Percentiles rank a stretch among this genome's conserved stretches.
Evolutionary conservation across 2,329 filamentous ascomycete species (phyloP).

Genomic region (Ploettnerulaceae sp.): DNA sequence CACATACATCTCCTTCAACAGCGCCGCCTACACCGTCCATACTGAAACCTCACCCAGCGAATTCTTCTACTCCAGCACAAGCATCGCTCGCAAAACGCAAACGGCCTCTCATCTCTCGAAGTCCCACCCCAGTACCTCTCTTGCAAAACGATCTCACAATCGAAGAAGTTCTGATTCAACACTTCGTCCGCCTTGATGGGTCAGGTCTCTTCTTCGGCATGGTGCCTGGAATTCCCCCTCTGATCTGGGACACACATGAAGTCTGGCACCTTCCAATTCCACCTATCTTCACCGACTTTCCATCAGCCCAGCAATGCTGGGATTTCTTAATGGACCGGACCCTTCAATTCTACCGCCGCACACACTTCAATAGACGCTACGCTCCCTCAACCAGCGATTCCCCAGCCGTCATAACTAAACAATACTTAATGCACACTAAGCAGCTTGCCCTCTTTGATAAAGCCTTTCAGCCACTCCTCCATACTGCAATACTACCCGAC

Average conservation of each 20-base stretch:
- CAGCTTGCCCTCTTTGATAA: constrained; percentile 23
- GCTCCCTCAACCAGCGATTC: constrained; percentile 18
- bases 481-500: constrained; percentile 19
- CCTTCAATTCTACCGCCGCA: constrained; percentile 28
- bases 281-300: constrained; percentile 22
- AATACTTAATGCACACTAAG: constrained; percentile 16
- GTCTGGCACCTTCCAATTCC: constrained; percentile 27
- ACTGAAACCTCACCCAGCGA: background rate
- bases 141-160: constrained; percentile 27
- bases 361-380: constrained; percentile 24
- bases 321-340: constrained; percentile 31
- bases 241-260: constrained; percentile 31
- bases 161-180: constrained; percentile 31
- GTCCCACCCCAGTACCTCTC: constrained; percentile 18
- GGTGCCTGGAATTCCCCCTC: constrained; percentile 25
- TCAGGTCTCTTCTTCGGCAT: constrained; percentile 29
- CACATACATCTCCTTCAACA: constrained; percentile 14
- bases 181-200: constrained; percentile 28
- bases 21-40: constrained; percentile 12
- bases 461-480: constrained; percentile 27
- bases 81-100: constrained; percentile 12
- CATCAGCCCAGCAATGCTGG: constrained; percentile 28
- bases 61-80: background rate
- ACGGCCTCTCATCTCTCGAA: constrained; percentile 20
- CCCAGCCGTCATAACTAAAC: constrained; percentile 13